phyloP scores from a whole-genome alignment of 2,329 filamentous ascomycete genomes.

The Colletotrichum brevisporum region DNA sequence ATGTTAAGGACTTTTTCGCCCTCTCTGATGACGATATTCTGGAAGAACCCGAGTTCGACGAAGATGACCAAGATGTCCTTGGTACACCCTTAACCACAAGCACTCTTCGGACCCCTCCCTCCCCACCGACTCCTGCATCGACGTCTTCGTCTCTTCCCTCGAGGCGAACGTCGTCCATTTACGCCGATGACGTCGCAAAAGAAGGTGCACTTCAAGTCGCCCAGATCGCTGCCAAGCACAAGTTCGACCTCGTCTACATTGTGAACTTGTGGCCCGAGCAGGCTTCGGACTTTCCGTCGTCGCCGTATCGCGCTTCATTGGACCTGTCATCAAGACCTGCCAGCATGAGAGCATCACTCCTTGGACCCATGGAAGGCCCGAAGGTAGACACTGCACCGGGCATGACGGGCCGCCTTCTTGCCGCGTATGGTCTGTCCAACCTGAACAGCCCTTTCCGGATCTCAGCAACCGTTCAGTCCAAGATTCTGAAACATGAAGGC shows the following conservation, averaged over 20 bases:
- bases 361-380: conserved; percentile 33
- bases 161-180: conserved; percentile 32
- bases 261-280: conserved; percentile 69
- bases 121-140: conserved; percentile 36
- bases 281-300: conserved; percentile 31
- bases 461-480: conserved; percentile 62
- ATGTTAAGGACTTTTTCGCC: conserved; percentile 42
- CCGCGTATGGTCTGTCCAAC: conserved; percentile 67
- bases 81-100: conserved; percentile 16
- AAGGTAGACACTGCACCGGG: conserved; percentile 41
- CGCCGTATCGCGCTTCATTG: conserved; percentile 41
- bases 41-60: conserved; percentile 51
- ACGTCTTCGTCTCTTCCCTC: conserved; percentile 18
- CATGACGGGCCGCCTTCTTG: conserved; percentile 66
- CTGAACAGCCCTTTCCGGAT: conserved; percentile 67
- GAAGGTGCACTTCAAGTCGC: conserved; percentile 57
- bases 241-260: conserved; percentile 72
- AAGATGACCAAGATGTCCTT: neutral
- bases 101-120: conserved; percentile 11
- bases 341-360: conserved; percentile 33
- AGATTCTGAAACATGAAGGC: conserved; percentile 62
- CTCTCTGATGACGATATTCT: conserved; percentile 70
- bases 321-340: conserved; percentile 39
- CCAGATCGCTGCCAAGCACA: conserved; percentile 68
- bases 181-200: conserved; percentile 40